Evolutionary conservation across 1,139 yeast species (phyloP).

Genomic region (Saccharomyces uvarum): DNA sequence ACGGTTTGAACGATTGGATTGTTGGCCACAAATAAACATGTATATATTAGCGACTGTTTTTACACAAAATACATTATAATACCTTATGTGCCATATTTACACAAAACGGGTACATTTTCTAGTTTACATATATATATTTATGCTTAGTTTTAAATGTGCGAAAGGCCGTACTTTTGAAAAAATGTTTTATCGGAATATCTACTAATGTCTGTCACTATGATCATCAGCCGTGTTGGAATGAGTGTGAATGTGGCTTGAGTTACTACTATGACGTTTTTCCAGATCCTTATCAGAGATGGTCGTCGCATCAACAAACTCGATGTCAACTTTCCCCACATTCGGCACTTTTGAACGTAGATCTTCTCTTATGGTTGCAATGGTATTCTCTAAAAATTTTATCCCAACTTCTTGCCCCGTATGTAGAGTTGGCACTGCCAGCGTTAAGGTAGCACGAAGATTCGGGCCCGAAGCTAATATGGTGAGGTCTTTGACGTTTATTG

Average conservation of each 20-base stretch:
- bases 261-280: neutral
- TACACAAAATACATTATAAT: neutral
- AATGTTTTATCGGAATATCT: neutral
- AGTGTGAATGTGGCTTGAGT: slow-evolving; percentile 10
- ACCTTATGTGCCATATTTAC: neutral
- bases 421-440: slow-evolving; percentile 37
- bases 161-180: neutral
- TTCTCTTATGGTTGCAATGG: slow-evolving; percentile 33
- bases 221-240: slow-evolving; percentile 9
- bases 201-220: slow-evolving; percentile 11
- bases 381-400: slow-evolving; percentile 41
- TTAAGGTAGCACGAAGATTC: slow-evolving; percentile 34
- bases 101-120: neutral
- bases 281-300: neutral
- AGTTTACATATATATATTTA: neutral
- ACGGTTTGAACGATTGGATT: slow-evolving; percentile 90
- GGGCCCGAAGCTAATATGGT: neutral
- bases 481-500: neutral
- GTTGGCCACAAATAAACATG: slow-evolving; percentile 12
- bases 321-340: slow-evolving; percentile 28
- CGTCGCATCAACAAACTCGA: slow-evolving; percentile 34
- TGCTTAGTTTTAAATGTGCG: neutral
- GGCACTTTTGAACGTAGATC: slow-evolving; percentile 24
- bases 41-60: neutral
- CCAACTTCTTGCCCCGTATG: slow-evolving; percentile 41